Evolutionary conservation across 2,329 filamentous ascomycete genomes (phyloP), one percentile per base, ranked within the genome.

Genomic region (Zopfia rhizophila): DNA sequence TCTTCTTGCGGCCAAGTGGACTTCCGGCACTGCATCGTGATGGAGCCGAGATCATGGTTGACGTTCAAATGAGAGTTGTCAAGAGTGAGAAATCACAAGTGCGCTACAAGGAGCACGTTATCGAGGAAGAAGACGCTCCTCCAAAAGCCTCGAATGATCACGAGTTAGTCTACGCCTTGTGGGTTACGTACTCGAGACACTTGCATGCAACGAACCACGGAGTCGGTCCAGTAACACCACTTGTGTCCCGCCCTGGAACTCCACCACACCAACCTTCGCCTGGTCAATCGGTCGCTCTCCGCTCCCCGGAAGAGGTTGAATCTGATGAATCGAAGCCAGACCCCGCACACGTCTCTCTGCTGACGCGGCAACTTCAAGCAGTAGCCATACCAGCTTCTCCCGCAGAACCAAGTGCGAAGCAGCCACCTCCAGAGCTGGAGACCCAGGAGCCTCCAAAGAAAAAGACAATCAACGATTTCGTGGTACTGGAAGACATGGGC

Each of bases 401-500:
- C 31, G 69, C 72, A 8, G 65, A 74, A 18, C 71, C 76, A 27
- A 54, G 55, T 21, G 33, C 51, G 8, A 48, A 50, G 30, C 23
- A 43, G 14, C 5, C 46, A 35, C 36, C 55, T 7, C 45, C 56
- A 11, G 36, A 50, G 29, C 38, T 51, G 11, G 44, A 51, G 7
- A 53, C 51, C 3, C 58, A 61, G 13, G 62, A 65, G 19, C 54
- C 63, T 11, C 40, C 53, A 3, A 50, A 56, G 40, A 97, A 95
- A 75, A 94, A 94, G 72, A 86, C 84, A 1, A 97, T 99, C 55
- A 81, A 88, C 40, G 91, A 97, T 68, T 99, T 96, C 69, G 81
- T 87, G 29, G 93, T 99, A 49, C 78, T 99, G 10, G 94, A 99
- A 73, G 94, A 99, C 50, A 97, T 99, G 93, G 94, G 94, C 4